Conservation (phyloP, 371 early-diverging fungal species). For the Mortierella sp. region DNA sequence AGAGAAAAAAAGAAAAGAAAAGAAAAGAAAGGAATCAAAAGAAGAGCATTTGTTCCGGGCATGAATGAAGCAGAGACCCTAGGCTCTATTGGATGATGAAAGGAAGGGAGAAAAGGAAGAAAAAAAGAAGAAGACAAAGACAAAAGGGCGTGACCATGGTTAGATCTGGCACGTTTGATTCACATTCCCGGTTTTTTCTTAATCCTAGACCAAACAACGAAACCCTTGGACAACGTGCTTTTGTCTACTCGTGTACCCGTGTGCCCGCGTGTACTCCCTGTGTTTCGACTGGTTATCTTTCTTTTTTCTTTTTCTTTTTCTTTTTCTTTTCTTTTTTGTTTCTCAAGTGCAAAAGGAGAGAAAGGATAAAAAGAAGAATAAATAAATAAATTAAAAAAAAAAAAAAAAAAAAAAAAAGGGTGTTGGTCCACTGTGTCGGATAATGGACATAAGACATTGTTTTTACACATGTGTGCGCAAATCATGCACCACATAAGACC, state of each 20-base stretch:
- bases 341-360: neutral
- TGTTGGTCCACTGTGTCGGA: neutral
- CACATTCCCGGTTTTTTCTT: too few relatives aligned
- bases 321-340: neutral
- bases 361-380: neutral
- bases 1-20: neutral
- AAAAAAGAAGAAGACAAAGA: neutral
- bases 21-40: neutral
- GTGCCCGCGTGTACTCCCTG: too few relatives aligned
- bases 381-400: neutral
- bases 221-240: too few relatives aligned
- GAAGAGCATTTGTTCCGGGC: neutral
- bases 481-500: too few relatives aligned
- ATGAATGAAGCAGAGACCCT: too few relatives aligned
- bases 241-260: too few relatives aligned
- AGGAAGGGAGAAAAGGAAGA: conserved; percentile 7
- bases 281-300: too few relatives aligned
- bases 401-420: neutral
- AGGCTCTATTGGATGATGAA: too few relatives aligned
- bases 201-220: too few relatives aligned
- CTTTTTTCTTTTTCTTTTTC: too few relatives aligned
- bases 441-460: neutral
- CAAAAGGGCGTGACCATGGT: conserved; percentile 6
- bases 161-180: neutral
- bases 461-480: neutral